A percentile compares a stretch with the other conserved stretches of the same genome.
These are phyloP conservation scores for Hylodesmum podocarpum DNA, from an alignment of 306 rosid genomes.

Conservation along the genomic window DNA sequence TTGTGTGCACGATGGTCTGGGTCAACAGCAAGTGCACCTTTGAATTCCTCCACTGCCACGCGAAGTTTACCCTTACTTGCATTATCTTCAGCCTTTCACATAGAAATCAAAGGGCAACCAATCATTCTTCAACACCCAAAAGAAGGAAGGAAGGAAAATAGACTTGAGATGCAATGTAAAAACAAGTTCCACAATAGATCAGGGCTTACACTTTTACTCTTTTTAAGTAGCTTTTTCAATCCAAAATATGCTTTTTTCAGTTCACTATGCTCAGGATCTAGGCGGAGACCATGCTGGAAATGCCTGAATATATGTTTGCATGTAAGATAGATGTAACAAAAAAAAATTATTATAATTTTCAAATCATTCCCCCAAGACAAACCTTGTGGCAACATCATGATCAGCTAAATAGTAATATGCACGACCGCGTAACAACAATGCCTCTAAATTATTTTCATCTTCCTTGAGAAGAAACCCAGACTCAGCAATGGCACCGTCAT, in stretches of 20 bases:
- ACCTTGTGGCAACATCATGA: conserved; percentile 96
- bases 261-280: conserved; percentile 91
- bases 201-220: conserved; percentile 77
- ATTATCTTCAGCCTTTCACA: conserved; percentile 90
- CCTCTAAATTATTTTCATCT: conserved; percentile 85
- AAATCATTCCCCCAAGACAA: conserved; percentile 25
- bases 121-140: conserved; percentile 23
- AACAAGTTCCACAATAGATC: not conserved
- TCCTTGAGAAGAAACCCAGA: conserved; percentile 85
- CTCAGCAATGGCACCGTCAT: conserved; percentile 77
- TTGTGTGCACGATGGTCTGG: conserved; percentile 85
- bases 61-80: conserved; percentile 86
- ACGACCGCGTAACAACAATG: conserved; percentile 85
- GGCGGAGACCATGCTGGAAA: conserved; percentile 97
- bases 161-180: not conserved
- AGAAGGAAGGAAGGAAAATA: conserved; percentile 15
- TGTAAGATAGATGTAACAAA: not conserved
- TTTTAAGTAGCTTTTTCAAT: conserved; percentile 88
- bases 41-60: conserved; percentile 83
- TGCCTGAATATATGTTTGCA: conserved; percentile 56
- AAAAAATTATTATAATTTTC: not conserved
- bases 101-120: conserved; percentile 21
- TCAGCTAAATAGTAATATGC: conserved; percentile 97
- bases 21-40: conserved; percentile 79
- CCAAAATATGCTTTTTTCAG: conserved; percentile 96